Evolutionary conservation across 2,329 filamentous ascomycete species (phyloP).

Genomic region (Lachnellula cervina): DNA sequence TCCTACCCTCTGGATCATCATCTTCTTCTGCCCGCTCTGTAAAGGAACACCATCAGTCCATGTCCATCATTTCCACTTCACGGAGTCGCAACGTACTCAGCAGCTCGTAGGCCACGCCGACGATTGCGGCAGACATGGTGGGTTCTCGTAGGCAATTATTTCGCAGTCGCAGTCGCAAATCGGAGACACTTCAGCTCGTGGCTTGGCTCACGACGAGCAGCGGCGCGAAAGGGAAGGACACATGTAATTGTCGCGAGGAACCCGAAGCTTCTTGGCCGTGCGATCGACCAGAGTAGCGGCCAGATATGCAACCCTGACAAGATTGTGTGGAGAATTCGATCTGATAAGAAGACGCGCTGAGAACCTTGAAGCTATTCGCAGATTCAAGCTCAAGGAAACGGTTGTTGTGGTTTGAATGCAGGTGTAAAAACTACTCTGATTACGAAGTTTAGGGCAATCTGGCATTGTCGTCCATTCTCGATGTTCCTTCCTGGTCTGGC

Average conservation of each 20-base stretch:
- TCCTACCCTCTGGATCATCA: constrained; percentile 26
- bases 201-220: constrained; percentile 31
- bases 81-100: constrained; percentile 28
- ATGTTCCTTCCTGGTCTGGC: no score
- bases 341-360: no score
- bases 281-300: not conserved
- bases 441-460: no score
- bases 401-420: no score
- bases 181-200: constrained; percentile 6
- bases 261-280: not conserved
- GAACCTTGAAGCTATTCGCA: no score
- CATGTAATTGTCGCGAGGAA: constrained; percentile 28
- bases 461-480: no score
- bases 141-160: not conserved
- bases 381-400: no score
- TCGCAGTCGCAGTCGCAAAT: not conserved
- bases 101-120: constrained; percentile 29
- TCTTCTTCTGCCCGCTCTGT: constrained; percentile 29
- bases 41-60: constrained; percentile 16
- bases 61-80: not conserved
- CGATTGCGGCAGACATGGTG: constrained; percentile 27
- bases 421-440: no score
- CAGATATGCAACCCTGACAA: not conserved
- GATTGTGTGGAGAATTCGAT: no score
- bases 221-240: constrained; percentile 21